Base-by-base conservation (phyloP, 805 yeast species). In the Metschnikowia vanudenii region DNA sequence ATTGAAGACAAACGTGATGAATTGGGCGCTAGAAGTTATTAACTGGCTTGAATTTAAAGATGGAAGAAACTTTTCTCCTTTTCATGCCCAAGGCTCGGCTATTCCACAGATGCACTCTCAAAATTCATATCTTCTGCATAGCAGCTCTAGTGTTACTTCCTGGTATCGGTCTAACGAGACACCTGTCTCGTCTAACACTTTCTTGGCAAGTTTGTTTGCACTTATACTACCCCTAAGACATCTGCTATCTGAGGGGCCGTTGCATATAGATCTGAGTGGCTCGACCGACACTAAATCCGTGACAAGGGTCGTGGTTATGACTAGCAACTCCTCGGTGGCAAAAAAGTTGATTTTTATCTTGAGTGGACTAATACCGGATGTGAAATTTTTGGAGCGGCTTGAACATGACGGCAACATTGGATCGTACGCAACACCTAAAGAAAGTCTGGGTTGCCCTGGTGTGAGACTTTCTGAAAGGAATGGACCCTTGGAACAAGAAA, bases 291-390 rank as follows among this genome's bases (percentile, higher is more conserved):
- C 51, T 9, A 45, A 55, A 18, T 74, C 69, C 35, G 60, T 71
- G n/a, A 67, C 76, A 7, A 67, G 84, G 37, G 68, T 81, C 1
- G 80, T 80, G 1, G 68, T 81, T 3, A 72, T 80, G 76, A 80
- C 85, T 0, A 77, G 81, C 13, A 81, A 81, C 55, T 79, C 81
- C 30, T 75, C 75, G 7, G 82, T 81, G 9, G 83, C 85, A 1
- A 81, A 80, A 54, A 80, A 80, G 56, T 62, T 81, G 45, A 65
- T 80, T 0, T 80, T 79, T 46, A 75, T 81, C 7, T 51, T 81
- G 8, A 71, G 79, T 43, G 84, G 80, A 0, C 47, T 81, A 20
- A 60, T 81, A 14, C 75, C 79, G 1, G 70, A 71, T 52, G 67
- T 39, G 8, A 43, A 45, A 17, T 45, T 54, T 20, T 28, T 36